Base-by-base conservation (phyloP, 176 grass and related monocot species). In the Eragrostis curvula region DNA sequence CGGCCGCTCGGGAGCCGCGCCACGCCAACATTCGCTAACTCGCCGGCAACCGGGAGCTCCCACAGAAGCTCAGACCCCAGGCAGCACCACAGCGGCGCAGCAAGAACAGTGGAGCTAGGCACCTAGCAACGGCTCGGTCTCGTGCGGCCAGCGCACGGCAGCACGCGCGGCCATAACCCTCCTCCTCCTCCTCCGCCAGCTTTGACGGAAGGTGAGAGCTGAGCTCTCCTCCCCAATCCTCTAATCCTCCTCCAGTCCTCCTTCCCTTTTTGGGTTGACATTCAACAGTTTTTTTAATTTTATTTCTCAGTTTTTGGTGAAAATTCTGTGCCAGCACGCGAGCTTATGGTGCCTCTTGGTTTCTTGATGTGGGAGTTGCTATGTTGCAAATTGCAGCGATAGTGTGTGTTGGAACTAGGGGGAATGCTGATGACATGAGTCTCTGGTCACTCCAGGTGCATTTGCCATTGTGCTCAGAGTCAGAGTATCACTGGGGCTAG, bases 391-490 rank as follows among this genome's bases (percentile, higher is more conserved):
- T 64, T 83, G 69, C 61, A 55, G 67, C 46, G 71, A 44, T 42
- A 39, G 29, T 25, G 6, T 5, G 30, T 57, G 71, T 39, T 48
- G 15, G 66, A 24, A 57, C 23, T 13, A 60, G 41, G 9, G 9
- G 74, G 52, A 85, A 43, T 63, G 75, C 56, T 72, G 6, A 57
- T n/a, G 25, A 17, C 68, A 48, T 84, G 82, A 84, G 43, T 20
- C 45, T 56, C 56, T 85, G 83, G 74, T 59, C 2, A 21, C 29
- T 9, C 56, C 44, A 70, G 72, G 60, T 36, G 7, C n/a, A 59
- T 76, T 67, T 41, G 30, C 71, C 53, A 17, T 39, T 20, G 43
- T 66, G 43, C 48, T 75, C 51, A 59, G 66, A 72, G 57, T 75
- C 51, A 59, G 66, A 72, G 57, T 17, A 43, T 23, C 2, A 48